Percentiles rank a stretch among this genome's conserved stretches.
Conservation (phyloP, 2,329 filamentous ascomycete genomes). For the Dactylonectria estremocensis region DNA sequence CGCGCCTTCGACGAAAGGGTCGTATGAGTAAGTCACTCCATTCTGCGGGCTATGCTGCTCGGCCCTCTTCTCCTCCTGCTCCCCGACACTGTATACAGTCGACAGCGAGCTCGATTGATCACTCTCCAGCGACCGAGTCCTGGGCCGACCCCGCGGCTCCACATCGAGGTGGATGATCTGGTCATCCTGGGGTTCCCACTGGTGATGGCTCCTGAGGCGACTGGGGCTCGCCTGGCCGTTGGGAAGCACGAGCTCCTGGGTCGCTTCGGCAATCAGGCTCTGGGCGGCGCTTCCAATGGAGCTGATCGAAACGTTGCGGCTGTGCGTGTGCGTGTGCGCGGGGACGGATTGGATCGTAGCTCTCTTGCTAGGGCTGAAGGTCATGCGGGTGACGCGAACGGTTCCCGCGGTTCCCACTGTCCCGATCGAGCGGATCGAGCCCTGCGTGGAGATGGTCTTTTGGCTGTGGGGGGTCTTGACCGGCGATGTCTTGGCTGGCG, state of each 20-base stretch:
- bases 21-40: conserved; percentile 34
- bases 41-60: conserved; percentile 18
- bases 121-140: conserved; percentile 57
- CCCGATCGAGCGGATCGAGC: conserved; percentile 43
- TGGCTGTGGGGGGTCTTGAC: conserved; percentile 51
- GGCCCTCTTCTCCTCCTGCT: conserved; percentile 56
- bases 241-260: conserved; percentile 53
- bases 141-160: conserved; percentile 36
- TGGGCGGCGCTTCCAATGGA: conserved; percentile 56
- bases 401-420: conserved; percentile 40
- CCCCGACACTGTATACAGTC: conserved; percentile 70
- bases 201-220: conserved; percentile 50
- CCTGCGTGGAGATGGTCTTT: conserved; percentile 38
- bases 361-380: conserved; percentile 50
- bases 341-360: conserved; percentile 40
- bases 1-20: conserved; percentile 52
- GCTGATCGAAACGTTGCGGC: conserved; percentile 49
- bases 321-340: conserved; percentile 34
- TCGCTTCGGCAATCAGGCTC: conserved; percentile 58
- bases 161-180: conserved; percentile 28
- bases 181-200: conserved; percentile 45
- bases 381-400: conserved; percentile 38
- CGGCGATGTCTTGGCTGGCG: conserved; percentile 48
- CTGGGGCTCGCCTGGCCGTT: conserved; percentile 63
- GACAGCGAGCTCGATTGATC: conserved; percentile 68